Conservation (phyloP, 306 rosid species). For the Vigna hirtella region DNA sequence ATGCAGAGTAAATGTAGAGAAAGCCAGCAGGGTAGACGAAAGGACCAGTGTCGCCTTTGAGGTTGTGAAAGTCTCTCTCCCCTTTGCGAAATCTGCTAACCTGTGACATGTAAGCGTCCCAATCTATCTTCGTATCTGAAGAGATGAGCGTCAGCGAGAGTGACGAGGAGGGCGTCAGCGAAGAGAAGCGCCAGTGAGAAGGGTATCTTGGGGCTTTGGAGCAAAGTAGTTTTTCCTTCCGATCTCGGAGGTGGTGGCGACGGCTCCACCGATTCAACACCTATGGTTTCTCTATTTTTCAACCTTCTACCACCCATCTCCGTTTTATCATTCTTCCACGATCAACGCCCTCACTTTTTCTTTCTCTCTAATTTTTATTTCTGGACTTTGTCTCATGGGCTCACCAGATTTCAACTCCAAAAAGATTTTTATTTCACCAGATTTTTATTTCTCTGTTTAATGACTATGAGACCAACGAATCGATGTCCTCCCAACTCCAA, state of each 20-base stretch:
- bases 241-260: constrained; percentile 50
- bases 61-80: constrained; percentile 80
- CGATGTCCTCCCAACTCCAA: too few relatives aligned
- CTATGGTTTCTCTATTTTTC: constrained; percentile 49
- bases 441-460: too few relatives aligned
- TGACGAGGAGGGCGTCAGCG: constrained; percentile 66
- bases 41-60: constrained; percentile 97
- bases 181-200: constrained; percentile 61
- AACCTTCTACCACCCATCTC: constrained; percentile 45
- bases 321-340: neutral
- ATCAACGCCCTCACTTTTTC: neutral
- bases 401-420: too few relatives aligned
- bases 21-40: constrained; percentile 95
- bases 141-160: constrained; percentile 35
- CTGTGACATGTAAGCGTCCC: constrained; percentile 99
- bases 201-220: constrained; percentile 52
- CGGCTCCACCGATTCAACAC: too few relatives aligned
- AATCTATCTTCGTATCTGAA: constrained; percentile 94
- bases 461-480: too few relatives aligned
- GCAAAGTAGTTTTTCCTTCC: neutral
- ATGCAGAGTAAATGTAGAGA: constrained; percentile 78
- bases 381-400: neutral
- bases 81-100: constrained; percentile 79
- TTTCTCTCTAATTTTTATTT: too few relatives aligned
- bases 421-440: too few relatives aligned